A percentile compares a stretch with the other conserved stretches of the same genome.
phyloP scores from a whole-genome alignment of 2,329 filamentous ascomycete genomes.

The Ploettnerulaceae sp. region DNA sequence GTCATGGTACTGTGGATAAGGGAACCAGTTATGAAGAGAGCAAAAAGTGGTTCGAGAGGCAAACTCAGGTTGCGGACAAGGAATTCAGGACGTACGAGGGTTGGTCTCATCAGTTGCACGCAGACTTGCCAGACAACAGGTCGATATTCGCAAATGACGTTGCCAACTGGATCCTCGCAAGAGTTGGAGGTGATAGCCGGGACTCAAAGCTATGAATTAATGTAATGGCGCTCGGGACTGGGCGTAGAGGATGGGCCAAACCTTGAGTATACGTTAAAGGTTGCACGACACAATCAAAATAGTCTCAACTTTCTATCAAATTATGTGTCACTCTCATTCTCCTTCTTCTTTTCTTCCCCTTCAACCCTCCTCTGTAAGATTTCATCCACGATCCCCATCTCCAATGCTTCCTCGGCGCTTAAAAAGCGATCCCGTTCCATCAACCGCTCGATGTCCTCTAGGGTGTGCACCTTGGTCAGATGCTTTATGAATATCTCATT shows the following conservation, averaged over 20 bases:
- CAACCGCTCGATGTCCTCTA: constrained; percentile 84
- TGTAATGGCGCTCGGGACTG: not conserved
- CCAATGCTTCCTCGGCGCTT: constrained; percentile 79
- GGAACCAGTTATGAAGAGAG: constrained; percentile 62
- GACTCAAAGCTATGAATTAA: constrained; percentile 17
- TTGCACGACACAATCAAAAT: not conserved
- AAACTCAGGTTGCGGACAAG: constrained; percentile 58
- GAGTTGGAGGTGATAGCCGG: constrained; percentile 22
- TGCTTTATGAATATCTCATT: constrained; percentile 88
- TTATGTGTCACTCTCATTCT: constrained; percentile 9
- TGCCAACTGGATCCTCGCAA: constrained; percentile 59
- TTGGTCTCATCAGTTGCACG: constrained; percentile 70
- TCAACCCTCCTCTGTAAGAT: constrained; percentile 63
- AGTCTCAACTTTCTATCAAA: constrained; percentile 6
- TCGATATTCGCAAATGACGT: constrained; percentile 50
- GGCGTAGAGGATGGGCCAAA: not conserved
- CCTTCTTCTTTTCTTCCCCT: constrained; percentile 18
- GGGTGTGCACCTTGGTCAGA: constrained; percentile 72
- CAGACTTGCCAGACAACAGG: constrained; percentile 42
- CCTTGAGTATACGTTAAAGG: not conserved
- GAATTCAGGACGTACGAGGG: constrained; percentile 70
- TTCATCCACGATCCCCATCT: constrained; percentile 88
- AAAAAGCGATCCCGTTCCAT: constrained; percentile 98
- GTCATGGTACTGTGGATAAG: constrained; percentile 71
- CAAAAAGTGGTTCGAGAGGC: constrained; percentile 55